Evolutionary conservation across 371 early-diverging fungal genomes (phyloP), one percentile per base, ranked within the genome.

Genomic region (Rhizopus arrhizus): DNA sequence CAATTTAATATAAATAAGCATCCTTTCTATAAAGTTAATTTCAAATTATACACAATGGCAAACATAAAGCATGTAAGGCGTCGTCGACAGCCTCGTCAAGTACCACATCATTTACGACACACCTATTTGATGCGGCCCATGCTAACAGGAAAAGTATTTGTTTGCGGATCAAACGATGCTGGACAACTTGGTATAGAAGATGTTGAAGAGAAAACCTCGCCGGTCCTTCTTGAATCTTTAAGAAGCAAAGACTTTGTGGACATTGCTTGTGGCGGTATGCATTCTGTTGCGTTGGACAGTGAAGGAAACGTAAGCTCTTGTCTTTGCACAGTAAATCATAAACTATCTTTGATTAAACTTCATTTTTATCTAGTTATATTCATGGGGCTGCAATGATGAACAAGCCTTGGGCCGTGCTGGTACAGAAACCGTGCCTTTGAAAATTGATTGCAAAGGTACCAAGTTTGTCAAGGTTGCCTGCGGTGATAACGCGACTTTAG

Each of bases 351-450:
- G 29, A 2, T 22, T 22, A 22, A 22, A 22, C 22, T 22, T 22
- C 22, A 22, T 36, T 28, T 8, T 38, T 55, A 38, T 42, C 5
- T 58, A 86, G 82, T 66, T 92, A 16, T 90, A 81, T 79, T 87
- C 95, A 35, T 99, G 98, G 98, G 99, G 99, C 2, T 95, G 97
- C 81, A 99, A 99, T 74, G 99, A 99, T 78, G 96, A 99, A 73
- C 77, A 85, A 60, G 96, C 97, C 13, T 84, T 99, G n/a, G 99
- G 99, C 64, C 85, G 95, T 38, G 70, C 63, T 0, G 95, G 93
- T 12, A 90, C 92, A 43, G 98, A 96, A 65, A 86, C 80, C 45
- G 72, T 64, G 22, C 89, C 91, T 11, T 2, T 2, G 8, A 8
- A 8, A 5, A 13, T 38, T 13, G 3, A 8, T 5, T 38, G 40